These are phyloP conservation scores for Rauvolfia tetraphylla DNA, from an alignment of 257 asterid species.

Conservation along the genomic window DNA sequence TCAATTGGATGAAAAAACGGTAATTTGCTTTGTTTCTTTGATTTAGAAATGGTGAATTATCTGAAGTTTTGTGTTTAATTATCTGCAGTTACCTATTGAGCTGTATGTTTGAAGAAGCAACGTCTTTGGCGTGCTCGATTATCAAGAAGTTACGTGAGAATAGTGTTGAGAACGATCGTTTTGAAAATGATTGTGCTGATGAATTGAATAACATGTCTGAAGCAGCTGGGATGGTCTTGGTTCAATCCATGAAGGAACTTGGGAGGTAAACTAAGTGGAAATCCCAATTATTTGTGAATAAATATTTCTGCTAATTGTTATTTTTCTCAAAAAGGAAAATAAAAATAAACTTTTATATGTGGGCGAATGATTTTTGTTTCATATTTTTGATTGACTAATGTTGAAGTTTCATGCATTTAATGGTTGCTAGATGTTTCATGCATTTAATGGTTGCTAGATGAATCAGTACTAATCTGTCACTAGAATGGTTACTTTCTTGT, in stretches of 20 bases:
- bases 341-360: not conserved
- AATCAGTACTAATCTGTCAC: not conserved
- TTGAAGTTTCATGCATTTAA: not conserved
- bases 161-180: conserved; percentile 11
- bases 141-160: conserved; percentile 39
- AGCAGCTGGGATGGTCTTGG: conserved; percentile 89
- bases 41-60: not conserved
- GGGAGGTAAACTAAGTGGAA: conserved; percentile 43
- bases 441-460: not conserved
- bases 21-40: not conserved
- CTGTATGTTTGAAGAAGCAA: conserved; percentile 71
- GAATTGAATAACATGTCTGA: conserved; percentile 62
- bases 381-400: not conserved
- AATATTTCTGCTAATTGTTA: not conserved
- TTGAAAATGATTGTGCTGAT: conserved; percentile 23
- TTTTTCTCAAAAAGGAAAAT: no score
- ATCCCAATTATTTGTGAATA: not conserved
- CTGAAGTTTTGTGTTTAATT: not conserved
- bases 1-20: not conserved
- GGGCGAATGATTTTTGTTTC: not conserved
- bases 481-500: not conserved
- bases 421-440: no score
- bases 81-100: conserved; percentile 65
- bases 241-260: conserved; percentile 63
- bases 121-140: conserved; percentile 46